Conservation (phyloP, 139 green algal species). For the Deuterostichococcus epilithicus region DNA sequence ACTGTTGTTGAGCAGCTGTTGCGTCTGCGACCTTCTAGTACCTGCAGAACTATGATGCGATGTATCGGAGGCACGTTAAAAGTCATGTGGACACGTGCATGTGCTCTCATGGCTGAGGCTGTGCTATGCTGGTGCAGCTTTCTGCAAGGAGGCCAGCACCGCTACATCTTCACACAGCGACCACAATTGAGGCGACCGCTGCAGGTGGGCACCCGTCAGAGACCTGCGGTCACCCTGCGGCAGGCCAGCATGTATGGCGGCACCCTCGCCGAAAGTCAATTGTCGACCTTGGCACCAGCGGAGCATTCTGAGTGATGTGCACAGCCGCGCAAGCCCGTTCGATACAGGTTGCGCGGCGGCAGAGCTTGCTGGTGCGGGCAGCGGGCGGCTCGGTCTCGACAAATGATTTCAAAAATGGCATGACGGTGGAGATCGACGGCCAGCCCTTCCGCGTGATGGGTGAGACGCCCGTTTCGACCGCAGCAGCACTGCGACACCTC, state of each 20-base stretch:
- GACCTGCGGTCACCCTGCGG: too few species aligned
- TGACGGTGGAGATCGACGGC: conserved; percentile 85
- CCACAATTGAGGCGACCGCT: background rate
- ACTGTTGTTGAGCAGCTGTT: too few species aligned
- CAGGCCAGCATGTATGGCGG: too few species aligned
- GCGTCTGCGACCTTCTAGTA: too few species aligned
- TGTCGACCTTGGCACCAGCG: too few species aligned
- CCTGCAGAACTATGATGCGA: too few species aligned
- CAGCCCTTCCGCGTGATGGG: conserved; percentile 71
- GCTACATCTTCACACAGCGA: background rate
- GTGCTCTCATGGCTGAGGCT: too few species aligned
- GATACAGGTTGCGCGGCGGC: background rate
- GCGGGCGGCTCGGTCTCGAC: conserved; percentile 49
- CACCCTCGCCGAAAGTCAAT: too few species aligned
- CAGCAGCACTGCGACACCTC: background rate
- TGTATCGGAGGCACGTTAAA: too few species aligned
- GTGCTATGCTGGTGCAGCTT: background rate
- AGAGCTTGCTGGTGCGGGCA: background rate
- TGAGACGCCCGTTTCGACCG: conserved; percentile 23
- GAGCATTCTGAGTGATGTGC: too few species aligned
- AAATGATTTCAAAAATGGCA: conserved; percentile 95
- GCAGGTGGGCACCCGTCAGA: background rate
- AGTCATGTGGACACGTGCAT: too few species aligned
- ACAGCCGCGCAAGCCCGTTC: background rate
- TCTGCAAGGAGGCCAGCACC: background rate